Percentiles rank a stretch among this genome's conserved stretches.
phyloP scores from a whole-genome alignment of 1,284 basidiomycete genomes.

The Sutorius eximius region DNA sequence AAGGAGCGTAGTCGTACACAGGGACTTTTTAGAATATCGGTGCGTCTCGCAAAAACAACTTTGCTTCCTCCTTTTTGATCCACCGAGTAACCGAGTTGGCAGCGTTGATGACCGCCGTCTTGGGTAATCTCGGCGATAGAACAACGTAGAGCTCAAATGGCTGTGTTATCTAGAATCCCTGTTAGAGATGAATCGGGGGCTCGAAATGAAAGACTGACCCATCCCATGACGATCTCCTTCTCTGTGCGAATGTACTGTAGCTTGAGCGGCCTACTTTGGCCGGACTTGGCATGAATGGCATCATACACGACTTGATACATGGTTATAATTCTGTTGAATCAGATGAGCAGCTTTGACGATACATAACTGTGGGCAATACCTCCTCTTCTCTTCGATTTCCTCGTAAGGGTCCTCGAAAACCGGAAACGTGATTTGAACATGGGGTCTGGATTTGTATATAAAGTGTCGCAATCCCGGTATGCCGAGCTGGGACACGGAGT shows the following conservation, averaged over 20 bases:
- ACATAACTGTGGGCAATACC: slow-evolving; percentile 39
- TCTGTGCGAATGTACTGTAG: slow-evolving; percentile 83
- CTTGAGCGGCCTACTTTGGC: slow-evolving; percentile 73
- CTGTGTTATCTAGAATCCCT: slow-evolving; percentile 72
- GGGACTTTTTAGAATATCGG: slow-evolving; percentile 70
- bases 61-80: slow-evolving; percentile 84
- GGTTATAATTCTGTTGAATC: slow-evolving; percentile 62
- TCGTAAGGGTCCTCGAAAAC: slow-evolving; percentile 83
- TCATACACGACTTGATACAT: slow-evolving; percentile 86
- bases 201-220: slow-evolving; percentile 53
- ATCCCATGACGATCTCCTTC: slow-evolving; percentile 86
- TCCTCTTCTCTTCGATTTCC: slow-evolving; percentile 52
- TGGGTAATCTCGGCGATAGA: slow-evolving; percentile 80
- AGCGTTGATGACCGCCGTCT: slow-evolving; percentile 80
- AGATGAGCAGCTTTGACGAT: slow-evolving; percentile 4
- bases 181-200: neutral
- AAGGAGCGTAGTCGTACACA: neutral
- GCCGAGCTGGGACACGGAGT: slow-evolving; percentile 69
- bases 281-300: slow-evolving; percentile 81
- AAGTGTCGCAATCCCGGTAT: slow-evolving; percentile 93
- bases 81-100: slow-evolving; percentile 89
- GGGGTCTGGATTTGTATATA: slow-evolving; percentile 85
- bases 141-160: slow-evolving; percentile 91
- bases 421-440: slow-evolving; percentile 88
- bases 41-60: slow-evolving; percentile 83